phyloP scores from a whole-genome alignment of 1,284 basidiomycete genomes.

The Ganoderma lingzhi region DNA sequence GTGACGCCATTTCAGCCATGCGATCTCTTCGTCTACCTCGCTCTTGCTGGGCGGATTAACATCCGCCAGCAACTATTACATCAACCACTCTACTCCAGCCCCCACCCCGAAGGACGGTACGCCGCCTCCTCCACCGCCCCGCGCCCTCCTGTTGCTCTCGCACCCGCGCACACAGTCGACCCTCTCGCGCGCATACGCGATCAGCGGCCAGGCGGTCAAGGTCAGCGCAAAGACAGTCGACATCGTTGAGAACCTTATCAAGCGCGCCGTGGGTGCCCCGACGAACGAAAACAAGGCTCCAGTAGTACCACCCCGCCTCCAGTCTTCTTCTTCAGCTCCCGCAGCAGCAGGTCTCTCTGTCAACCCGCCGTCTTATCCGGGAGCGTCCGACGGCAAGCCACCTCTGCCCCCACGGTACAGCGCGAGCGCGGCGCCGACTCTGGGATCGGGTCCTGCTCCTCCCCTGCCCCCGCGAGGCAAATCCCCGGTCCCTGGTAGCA shows the following conservation, averaged over 20 bases:
- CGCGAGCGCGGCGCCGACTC: slow-evolving; percentile 12
- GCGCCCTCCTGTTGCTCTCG: slow-evolving; percentile 67
- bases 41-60: slow-evolving; percentile 70
- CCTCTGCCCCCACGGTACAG: slow-evolving; percentile 34
- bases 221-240: slow-evolving; percentile 71
- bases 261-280: slow-evolving; percentile 47
- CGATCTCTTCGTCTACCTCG: slow-evolving; percentile 73
- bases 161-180: slow-evolving; percentile 67
- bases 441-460: slow-evolving; percentile 17
- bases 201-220: slow-evolving; percentile 72
- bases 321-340: slow-evolving; percentile 3
- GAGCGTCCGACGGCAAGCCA: slow-evolving; percentile 27
- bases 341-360: slow-evolving; percentile 7
- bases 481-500: slow-evolving; percentile 16
- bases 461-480: slow-evolving; percentile 24
- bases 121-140: slow-evolving; percentile 47
- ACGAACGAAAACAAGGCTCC: slow-evolving; percentile 25
- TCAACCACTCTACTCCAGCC: slow-evolving; percentile 62
- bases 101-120: slow-evolving; percentile 31
- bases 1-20: slow-evolving; percentile 53
- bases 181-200: slow-evolving; percentile 66
- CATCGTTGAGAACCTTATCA: slow-evolving; percentile 69
- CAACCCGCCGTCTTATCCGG: slow-evolving; percentile 22
- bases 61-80: slow-evolving; percentile 69
- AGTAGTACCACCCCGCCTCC: slow-evolving; percentile 9